These are phyloP conservation scores for Populus nigra DNA, from an alignment of 345 rosid genomes.

Conservation along the genomic window DNA sequence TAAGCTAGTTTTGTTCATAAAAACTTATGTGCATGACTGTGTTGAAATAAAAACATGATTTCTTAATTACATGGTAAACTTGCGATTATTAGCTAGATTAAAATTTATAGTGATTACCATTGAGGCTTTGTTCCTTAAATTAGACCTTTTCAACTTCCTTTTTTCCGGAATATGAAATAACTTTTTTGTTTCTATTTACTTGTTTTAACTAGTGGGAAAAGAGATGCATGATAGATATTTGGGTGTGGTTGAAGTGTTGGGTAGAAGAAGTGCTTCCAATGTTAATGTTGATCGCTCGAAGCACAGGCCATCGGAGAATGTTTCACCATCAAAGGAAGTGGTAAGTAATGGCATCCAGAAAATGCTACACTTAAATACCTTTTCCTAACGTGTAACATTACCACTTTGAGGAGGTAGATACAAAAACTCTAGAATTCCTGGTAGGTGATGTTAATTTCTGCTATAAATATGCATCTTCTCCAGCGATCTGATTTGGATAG, in stretches of 20 bases:
- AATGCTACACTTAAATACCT: neutral
- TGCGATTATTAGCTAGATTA: neutral
- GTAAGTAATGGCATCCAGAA: slow-evolving; percentile 6
- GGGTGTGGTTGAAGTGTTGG: slow-evolving; percentile 18
- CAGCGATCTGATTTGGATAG: slow-evolving; percentile 13
- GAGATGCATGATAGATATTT: slow-evolving; percentile 13
- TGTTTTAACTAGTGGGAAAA: neutral
- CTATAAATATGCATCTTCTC: neutral
- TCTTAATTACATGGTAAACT: neutral
- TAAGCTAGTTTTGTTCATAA: neutral
- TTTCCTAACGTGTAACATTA: neutral
- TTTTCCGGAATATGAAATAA: neutral
- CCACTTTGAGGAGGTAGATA: neutral
- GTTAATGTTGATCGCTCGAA: slow-evolving; percentile 13
- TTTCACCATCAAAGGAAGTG: slow-evolving; percentile 14
- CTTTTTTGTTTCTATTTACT: neutral
- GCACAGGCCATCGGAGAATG: slow-evolving; percentile 12
- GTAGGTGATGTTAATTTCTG: neutral
- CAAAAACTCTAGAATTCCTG: neutral
- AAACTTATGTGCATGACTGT: neutral
- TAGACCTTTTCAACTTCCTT: too few relatives aligned
- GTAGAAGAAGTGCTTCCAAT: slow-evolving; percentile 13
- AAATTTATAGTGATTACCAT: neutral
- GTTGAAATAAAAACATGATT: neutral
- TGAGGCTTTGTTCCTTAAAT: neutral